Evolutionary conservation across 805 yeast genomes (phyloP), one percentile per base, ranked within the genome.

Genomic region (Candida arabinofermentans): DNA sequence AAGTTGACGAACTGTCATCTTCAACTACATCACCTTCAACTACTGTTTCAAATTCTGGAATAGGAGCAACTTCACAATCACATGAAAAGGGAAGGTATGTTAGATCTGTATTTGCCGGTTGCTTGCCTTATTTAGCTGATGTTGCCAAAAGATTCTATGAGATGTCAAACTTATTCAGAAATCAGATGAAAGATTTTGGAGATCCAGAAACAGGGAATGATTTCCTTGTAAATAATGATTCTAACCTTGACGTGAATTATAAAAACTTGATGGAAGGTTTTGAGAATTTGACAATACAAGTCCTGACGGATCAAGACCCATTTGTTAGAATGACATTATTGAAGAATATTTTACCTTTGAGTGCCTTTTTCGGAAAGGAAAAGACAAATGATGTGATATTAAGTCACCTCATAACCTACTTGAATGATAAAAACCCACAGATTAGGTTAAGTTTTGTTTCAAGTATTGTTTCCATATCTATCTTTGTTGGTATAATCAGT

Each of bases 321-420:
- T 66, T 69, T 37, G 96, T 90, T 0, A 79, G 84, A 44, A 74
- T 86, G 29, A 73, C 93, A 0, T 62, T 93, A 8, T 66, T 93
- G 36, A 65, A 72, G 33, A 79, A 86, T 46, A 82, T 90, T n/a
- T 66, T 84, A 7, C 86, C 89, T 0, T 61, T 93, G 3, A 87
- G 96, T 52, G 70, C 81, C 8, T 85, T 84, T 44, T 81, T 93
- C 57, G 96, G 96, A 0, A 79, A 83, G 41, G 95, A 87, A 41
- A 86, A 81, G 50, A 84, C 96, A 0, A 90, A 86, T 55, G 98
- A 93, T 58, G 70, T 93, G 31, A 80, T 93, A 18, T 64, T 93
- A 36, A 89, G 96, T 34, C 98, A 93, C 66, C 67, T 90, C 42
- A 90, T 93, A 34, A 90, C 98, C 0, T 93, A 89, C 55, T 65